Evolutionary conservation across 176 grass and related monocot species (phyloP).

Genomic region (Bonia amplexicaulis): DNA sequence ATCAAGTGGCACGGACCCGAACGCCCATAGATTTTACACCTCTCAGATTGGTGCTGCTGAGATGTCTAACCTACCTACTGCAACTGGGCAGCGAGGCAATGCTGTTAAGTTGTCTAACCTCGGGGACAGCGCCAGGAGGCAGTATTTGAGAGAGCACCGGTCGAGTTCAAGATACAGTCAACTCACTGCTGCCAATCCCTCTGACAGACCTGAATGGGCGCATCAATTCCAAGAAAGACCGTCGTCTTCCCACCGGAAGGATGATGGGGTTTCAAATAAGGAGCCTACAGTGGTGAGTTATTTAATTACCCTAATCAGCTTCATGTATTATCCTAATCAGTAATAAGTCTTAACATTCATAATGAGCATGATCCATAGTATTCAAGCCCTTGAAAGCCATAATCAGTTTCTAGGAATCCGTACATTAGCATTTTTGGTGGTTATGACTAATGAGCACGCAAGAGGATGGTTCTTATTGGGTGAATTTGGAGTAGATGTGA

Average conservation of each 20-base stretch:
- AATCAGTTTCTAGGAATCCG: neutral
- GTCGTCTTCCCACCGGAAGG: conserved; percentile 83
- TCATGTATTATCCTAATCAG: neutral
- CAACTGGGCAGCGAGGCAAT: conserved; percentile 51
- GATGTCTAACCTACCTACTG: conserved; percentile 47
- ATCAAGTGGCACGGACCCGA: conserved; percentile 49
- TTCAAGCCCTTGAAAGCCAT: neutral
- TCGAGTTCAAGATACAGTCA: conserved; percentile 64
- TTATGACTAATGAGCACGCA: neutral
- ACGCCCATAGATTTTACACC: conserved; percentile 48
- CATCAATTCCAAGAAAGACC: conserved; percentile 75
- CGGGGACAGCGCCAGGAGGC: conserved; percentile 53
- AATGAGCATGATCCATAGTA: neutral
- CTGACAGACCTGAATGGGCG: conserved; percentile 57
- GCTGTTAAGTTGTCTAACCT: conserved; percentile 65
- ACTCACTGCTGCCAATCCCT: conserved; percentile 34
- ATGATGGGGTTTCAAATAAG: conserved; percentile 54
- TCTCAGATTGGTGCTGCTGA: conserved; percentile 48
- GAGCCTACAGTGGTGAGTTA: conserved; percentile 68
- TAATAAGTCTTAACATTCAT: neutral
- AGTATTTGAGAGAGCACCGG: conserved; percentile 52
- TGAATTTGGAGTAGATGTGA: neutral
- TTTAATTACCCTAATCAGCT: conserved; percentile 1
- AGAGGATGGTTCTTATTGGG: neutral
- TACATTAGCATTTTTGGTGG: neutral